Base-by-base conservation (phyloP, 1,284 basidiomycete genomes). In the Ustilago nuda region DNA sequence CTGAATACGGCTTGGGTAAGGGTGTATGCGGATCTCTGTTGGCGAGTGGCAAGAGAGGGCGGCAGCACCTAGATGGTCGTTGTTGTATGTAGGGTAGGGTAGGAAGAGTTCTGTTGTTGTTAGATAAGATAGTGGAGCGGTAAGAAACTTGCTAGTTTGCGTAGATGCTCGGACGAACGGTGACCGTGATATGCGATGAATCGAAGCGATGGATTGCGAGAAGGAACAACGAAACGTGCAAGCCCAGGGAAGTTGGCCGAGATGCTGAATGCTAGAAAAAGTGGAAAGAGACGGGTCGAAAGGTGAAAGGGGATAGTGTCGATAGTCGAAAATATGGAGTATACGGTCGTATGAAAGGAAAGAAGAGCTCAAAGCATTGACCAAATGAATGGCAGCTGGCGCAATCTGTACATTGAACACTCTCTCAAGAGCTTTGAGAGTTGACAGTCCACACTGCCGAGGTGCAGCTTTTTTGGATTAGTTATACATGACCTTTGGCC, bases 221-320 rank as follows among this genome's bases (percentile, higher is more conserved):
- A 33, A 35, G 39, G 67, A 56, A 63, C 56, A 63, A 58, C 17
- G 55, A 54, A 32, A 53, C 36, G 39, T 69, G 54, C 56, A 56
- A 55, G 55, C 41, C 30, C 50, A 46, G 45, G 5, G 4, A 36
- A 27, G 19, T 30, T 8, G 48, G 61, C 43, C 27, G 46, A 43
- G 6, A 51, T 37, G 56, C 7, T 41, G 48, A 52, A 45, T 43
- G 45, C 23, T 15, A 58, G 30, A 19, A 32, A 8, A 7, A 11
- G 52, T 57, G 56, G 19, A 12, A 11, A 4, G 30, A 45, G 8
- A 27, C 8, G 54, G 27, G 13, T 37, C 11, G 35, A n/a, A 32
- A 23, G 15, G 19, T 23, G 30, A 36, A 27, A 32, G 5, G 27
- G 45, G 50, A 13, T 55, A 23, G 15, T 35, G 43, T 51, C 12